Evolutionary conservation across 2,329 filamentous ascomycete species (phyloP).

Genomic region (Fusarium hainanense): DNA sequence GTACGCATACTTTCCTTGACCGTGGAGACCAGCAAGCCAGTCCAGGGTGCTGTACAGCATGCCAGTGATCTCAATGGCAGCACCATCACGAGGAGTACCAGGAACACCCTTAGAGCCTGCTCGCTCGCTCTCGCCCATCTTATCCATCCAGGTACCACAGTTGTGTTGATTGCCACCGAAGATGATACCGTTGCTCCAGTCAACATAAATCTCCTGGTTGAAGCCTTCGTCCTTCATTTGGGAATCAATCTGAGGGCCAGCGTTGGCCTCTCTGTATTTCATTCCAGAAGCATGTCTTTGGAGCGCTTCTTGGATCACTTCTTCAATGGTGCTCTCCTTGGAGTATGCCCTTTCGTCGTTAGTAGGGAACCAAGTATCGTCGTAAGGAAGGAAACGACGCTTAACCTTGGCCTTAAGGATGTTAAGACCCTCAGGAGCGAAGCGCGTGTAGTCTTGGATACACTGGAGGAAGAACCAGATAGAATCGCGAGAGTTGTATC

Average conservation of each 20-base stretch:
- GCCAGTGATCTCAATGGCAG: slow-evolving; percentile 94
- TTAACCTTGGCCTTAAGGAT: slow-evolving; percentile 82
- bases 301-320: slow-evolving; percentile 91
- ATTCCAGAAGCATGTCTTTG: slow-evolving; percentile 92
- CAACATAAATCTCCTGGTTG: slow-evolving; percentile 88
- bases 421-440: slow-evolving; percentile 79
- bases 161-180: slow-evolving; percentile 95
- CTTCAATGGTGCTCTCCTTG: slow-evolving; percentile 81
- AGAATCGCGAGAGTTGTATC: slow-evolving; percentile 96
- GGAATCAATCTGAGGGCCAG: slow-evolving; percentile 85
- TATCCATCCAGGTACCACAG: slow-evolving; percentile 99
- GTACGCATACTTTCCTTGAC: slow-evolving; percentile 77
- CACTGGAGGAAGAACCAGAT: slow-evolving; percentile 98
- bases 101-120: slow-evolving; percentile 93
- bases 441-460: slow-evolving; percentile 90
- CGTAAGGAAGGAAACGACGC: slow-evolving; percentile 91
- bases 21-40: slow-evolving; percentile 79
- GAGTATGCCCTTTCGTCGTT: slow-evolving; percentile 90
- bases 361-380: slow-evolving; percentile 91
- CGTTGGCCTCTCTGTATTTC: slow-evolving; percentile 94
- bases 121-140: slow-evolving; percentile 97
- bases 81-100: slow-evolving; percentile 95
- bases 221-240: slow-evolving; percentile 96
- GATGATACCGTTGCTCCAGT: slow-evolving; percentile 90
- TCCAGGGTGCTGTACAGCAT: slow-evolving; percentile 88